Percentiles rank a stretch among this genome's conserved stretches.
phyloP scores from a whole-genome alignment of 495 filamentous ascomycete species.

The Venustampulla echinocandica region DNA sequence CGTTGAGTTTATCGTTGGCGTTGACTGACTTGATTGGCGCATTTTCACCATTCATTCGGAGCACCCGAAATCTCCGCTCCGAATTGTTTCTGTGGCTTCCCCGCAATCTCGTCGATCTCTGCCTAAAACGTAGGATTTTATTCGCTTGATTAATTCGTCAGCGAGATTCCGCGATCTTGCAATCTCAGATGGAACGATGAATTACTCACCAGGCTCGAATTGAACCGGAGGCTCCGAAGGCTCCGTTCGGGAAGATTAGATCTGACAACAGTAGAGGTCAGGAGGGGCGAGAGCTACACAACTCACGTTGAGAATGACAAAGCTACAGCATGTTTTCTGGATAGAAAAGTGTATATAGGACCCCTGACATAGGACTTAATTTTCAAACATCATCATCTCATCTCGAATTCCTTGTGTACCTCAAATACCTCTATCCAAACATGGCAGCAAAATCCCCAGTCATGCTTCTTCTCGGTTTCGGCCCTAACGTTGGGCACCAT shows the following conservation, averaged over 20 bases:
- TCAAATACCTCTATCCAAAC: slow-evolving; percentile 18
- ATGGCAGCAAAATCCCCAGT: slow-evolving; percentile 17
- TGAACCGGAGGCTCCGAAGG: slow-evolving; percentile 17
- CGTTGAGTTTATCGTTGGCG: slow-evolving; percentile 16
- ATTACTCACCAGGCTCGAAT: slow-evolving; percentile 17
- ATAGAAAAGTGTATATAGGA: slow-evolving; percentile 18
- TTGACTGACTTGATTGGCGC: slow-evolving; percentile 16
- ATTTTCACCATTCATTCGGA: slow-evolving; percentile 18
- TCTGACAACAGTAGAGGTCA: slow-evolving; percentile 16
- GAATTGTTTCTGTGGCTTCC: slow-evolving; percentile 18
- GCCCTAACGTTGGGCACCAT: slow-evolving; percentile 30
- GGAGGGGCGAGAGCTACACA: slow-evolving; percentile 15
- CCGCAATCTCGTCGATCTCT: slow-evolving; percentile 14
- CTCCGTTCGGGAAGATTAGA: slow-evolving; percentile 18
- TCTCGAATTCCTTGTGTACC: slow-evolving; percentile 18
- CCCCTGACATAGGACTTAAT: slow-evolving; percentile 16
- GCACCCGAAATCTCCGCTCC: slow-evolving; percentile 17
- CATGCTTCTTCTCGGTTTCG: slow-evolving; percentile 17
- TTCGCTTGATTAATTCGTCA: slow-evolving; percentile 18
- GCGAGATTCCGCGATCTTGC: slow-evolving; percentile 16
- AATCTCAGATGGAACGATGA: slow-evolving; percentile 18
- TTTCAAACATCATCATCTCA: slow-evolving; percentile 18
- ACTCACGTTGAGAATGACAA: slow-evolving; percentile 18
- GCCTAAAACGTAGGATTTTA: slow-evolving; percentile 15
- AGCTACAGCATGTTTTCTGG: slow-evolving; percentile 17